These are phyloP conservation scores for Saccharomyces uvarum DNA, from an alignment of 1,139 yeast genomes.

Conservation along the genomic window DNA sequence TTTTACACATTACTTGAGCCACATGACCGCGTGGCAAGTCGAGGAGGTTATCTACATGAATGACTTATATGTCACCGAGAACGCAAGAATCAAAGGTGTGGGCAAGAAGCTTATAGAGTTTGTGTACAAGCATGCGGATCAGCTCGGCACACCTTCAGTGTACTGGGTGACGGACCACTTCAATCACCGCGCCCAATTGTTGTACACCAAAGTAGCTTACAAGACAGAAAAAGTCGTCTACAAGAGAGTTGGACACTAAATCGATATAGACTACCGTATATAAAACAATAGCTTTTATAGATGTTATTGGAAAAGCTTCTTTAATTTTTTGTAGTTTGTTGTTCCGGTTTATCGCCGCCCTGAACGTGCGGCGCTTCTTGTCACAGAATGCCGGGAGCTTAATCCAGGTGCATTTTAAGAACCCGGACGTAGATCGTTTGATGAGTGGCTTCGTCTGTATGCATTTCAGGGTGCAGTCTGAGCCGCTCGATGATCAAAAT, in stretches of 20 bases:
- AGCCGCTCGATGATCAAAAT: background rate
- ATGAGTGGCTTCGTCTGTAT: background rate
- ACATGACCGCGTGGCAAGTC: slow-evolving; percentile 39
- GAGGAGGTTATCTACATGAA: slow-evolving; percentile 37
- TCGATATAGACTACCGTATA: background rate
- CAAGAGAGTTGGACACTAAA: background rate
- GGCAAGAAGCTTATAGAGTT: slow-evolving; percentile 45
- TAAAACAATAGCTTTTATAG: background rate
- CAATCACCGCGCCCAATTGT: slow-evolving; percentile 50
- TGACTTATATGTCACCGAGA: slow-evolving; percentile 37
- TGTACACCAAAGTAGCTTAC: slow-evolving; percentile 47
- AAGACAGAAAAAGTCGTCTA: slow-evolving; percentile 18
- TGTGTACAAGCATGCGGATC: slow-evolving; percentile 43
- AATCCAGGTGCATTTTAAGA: background rate
- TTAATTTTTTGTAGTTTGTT: background rate
- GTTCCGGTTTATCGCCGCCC: background rate
- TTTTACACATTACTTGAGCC: slow-evolving; percentile 39
- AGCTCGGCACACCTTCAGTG: slow-evolving; percentile 35
- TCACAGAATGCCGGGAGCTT: background rate
- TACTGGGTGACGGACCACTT: slow-evolving; percentile 50
- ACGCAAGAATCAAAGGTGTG: slow-evolving; percentile 38
- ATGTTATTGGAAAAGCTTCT: background rate
- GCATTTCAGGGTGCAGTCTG: background rate
- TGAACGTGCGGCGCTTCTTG: background rate
- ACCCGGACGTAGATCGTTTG: background rate